A percentile compares a stretch with the other conserved stretches of the same genome.
Conservation (phyloP, 768 basidiomycete species). For the Holtermanniella nyarrowii region DNA sequence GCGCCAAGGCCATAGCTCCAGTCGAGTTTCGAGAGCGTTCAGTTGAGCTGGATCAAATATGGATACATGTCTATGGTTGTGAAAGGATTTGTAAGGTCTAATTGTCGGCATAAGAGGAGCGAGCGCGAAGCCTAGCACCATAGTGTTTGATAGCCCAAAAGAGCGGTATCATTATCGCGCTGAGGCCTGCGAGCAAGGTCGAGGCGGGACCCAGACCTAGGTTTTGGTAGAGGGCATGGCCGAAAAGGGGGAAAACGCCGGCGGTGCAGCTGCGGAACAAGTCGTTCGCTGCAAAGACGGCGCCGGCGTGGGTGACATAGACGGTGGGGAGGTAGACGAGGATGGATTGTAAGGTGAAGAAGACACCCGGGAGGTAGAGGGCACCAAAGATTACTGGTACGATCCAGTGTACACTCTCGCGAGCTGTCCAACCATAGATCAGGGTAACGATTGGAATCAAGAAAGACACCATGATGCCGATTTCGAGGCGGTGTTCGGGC, state of each 20-base stretch:
- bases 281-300: neutral
- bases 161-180: slow-evolving; percentile 12
- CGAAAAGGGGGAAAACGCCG: slow-evolving; percentile 9
- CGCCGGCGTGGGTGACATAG: neutral
- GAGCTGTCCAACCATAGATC: slow-evolving; percentile 1
- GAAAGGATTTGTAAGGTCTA: too few relatives aligned
- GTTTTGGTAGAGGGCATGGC: slow-evolving; percentile 4
- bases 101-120: neutral
- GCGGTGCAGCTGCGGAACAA: neutral
- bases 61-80: too few relatives aligned
- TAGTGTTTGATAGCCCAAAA: slow-evolving; percentile 1
- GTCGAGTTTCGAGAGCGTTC: too few relatives aligned
- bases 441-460: slow-evolving; percentile 9
- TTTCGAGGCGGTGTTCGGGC: slow-evolving; percentile 4
- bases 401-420: neutral
- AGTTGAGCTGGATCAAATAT: too few relatives aligned
- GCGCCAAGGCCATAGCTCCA: too few relatives aligned
- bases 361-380: neutral
- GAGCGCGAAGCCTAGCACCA: neutral
- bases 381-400: neutral
- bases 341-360: neutral
- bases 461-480: slow-evolving; percentile 1
- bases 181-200: slow-evolving; percentile 6
- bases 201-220: slow-evolving; percentile 10
- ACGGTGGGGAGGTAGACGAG: neutral